These are phyloP conservation scores for Exophiala bonariae DNA, from an alignment of 2,329 filamentous ascomycete genomes.

Conservation along the genomic window DNA sequence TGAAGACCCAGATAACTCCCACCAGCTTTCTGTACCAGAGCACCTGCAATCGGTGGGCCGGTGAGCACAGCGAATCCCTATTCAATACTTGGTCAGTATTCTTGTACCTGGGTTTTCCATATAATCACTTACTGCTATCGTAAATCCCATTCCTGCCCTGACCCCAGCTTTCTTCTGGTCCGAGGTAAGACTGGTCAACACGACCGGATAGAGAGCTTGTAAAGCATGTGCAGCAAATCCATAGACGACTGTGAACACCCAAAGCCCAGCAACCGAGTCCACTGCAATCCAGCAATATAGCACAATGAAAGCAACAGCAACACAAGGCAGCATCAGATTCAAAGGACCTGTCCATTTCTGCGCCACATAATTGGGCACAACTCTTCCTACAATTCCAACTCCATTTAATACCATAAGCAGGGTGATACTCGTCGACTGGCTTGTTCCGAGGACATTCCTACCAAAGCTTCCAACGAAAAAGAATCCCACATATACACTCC, in stretches of 20 bases:
- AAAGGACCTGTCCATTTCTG: conserved; percentile 59
- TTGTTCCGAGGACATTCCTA: conserved; percentile 40
- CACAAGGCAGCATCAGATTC: conserved; percentile 59
- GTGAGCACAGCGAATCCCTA: conserved; percentile 53
- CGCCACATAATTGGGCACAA: conserved; percentile 59
- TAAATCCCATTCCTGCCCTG: conserved; percentile 58
- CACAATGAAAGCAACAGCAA: conserved; percentile 41
- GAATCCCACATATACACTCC: conserved; percentile 56
- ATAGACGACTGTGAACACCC: conserved; percentile 63
- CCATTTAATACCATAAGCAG: conserved; percentile 67
- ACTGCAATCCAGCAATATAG: conserved; percentile 62
- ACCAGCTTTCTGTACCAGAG: conserved; percentile 45
- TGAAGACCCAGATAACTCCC: conserved; percentile 54
- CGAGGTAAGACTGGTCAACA: conserved; percentile 54
- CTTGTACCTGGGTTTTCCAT: background rate
- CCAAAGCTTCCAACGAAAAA: conserved; percentile 49
- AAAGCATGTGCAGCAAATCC: conserved; percentile 65
- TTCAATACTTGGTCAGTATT: background rate
- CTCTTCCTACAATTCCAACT: conserved; percentile 57
- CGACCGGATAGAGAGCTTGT: conserved; percentile 66
- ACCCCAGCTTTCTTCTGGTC: conserved; percentile 55
- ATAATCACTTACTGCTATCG: conserved; percentile 40
- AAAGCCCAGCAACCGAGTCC: conserved; percentile 50
- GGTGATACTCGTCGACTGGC: conserved; percentile 53
- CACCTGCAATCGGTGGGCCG: conserved; percentile 57